Evolutionary conservation across 2,329 filamentous ascomycete species (phyloP).

Genomic region (Clarireedia hainanense): DNA sequence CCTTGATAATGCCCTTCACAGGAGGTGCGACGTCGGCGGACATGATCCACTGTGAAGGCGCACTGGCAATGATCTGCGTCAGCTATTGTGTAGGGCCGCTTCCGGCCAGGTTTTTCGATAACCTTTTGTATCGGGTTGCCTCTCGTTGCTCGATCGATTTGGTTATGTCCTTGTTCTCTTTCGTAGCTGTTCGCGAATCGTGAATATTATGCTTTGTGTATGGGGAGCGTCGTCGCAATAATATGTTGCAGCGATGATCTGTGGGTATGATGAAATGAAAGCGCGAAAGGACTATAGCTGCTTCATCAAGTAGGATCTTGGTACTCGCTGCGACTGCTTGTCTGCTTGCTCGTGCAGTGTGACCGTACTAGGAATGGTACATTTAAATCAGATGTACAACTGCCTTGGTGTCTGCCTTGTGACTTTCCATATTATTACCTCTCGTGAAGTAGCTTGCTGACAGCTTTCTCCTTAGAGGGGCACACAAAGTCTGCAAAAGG

Average conservation of each 20-base stretch:
- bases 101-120: background rate
- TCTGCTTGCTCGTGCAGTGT: background rate
- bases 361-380: background rate
- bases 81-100: background rate
- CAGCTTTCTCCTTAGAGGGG: background rate
- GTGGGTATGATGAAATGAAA: background rate
- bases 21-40: constrained; percentile 20
- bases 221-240: background rate
- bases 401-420: background rate
- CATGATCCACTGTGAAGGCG: constrained; percentile 1
- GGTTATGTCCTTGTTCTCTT: no score
- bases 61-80: background rate
- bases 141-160: no score
- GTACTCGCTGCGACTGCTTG: background rate
- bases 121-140: background rate
- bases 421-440: background rate
- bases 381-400: background rate
- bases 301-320: background rate
- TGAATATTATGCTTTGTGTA: background rate
- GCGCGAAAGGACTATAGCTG: background rate
- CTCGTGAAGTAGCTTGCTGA: background rate
- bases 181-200: no score
- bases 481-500: background rate
- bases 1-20: constrained; percentile 24
- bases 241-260: background rate